These are phyloP conservation scores for Phytopythium delawarense DNA, from an alignment of 352 stramenopile species.

Conservation along the genomic window DNA sequence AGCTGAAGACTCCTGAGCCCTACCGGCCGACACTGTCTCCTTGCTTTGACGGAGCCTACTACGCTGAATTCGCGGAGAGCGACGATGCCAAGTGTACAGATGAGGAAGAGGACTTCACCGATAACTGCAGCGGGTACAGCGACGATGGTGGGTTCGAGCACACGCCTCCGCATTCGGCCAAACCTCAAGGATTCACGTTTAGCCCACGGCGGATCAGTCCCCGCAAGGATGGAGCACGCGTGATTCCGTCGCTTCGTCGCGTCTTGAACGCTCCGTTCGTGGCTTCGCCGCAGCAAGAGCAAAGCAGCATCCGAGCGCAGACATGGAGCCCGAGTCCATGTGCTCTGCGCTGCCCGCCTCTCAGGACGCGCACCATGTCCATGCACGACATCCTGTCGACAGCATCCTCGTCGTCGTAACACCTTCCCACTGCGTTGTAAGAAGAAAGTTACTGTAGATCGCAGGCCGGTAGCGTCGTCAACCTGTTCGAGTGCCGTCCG, in stretches of 20 bases:
- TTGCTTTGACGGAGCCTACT: background rate
- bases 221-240: conserved; percentile 23
- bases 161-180: conserved; percentile 23
- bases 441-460: background rate
- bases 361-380: conserved; percentile 29
- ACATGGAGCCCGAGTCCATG: background rate
- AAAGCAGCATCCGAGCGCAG: background rate
- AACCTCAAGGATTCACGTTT: conserved; percentile 36
- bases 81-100: background rate
- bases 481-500: background rate
- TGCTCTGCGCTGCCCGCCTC: conserved; percentile 1
- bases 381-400: conserved; percentile 41
- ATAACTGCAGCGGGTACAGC: conserved; percentile 14
- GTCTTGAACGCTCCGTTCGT: conserved; percentile 63
- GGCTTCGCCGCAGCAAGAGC: conserved; percentile 41
- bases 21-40: conserved; percentile 1
- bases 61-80: background rate
- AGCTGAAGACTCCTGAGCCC: conserved; percentile 41
- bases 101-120: background rate
- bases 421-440: background rate
- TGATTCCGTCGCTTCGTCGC: conserved; percentile 52
- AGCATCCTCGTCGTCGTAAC: conserved; percentile 18
- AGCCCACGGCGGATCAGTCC: conserved; percentile 37
- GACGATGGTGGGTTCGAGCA: conserved; percentile 12
- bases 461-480: background rate